These are phyloP conservation scores for Amborella trichopoda DNA, from an alignment of 164 flowering plant species.

Conservation along the genomic window DNA sequence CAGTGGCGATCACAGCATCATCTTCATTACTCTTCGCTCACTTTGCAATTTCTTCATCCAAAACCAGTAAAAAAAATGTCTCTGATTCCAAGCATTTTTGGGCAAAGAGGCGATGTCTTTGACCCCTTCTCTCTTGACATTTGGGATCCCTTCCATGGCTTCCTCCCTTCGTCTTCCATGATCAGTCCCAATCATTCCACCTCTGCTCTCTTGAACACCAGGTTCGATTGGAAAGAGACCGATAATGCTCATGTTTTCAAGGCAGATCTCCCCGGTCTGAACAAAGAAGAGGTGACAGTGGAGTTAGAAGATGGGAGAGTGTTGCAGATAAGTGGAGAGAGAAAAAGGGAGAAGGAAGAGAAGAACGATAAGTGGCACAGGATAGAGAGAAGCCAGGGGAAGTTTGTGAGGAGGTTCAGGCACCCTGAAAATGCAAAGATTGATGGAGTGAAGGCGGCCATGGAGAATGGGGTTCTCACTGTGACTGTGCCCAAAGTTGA, in stretches of 20 bases:
- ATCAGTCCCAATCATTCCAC: not conserved
- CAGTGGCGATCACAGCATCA: too few relatives aligned
- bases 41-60: too few relatives aligned
- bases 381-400: constrained; percentile 23
- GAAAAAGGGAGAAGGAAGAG: constrained; percentile 20
- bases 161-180: too few relatives aligned
- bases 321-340: constrained; percentile 26
- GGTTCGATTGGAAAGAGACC: constrained; percentile 32
- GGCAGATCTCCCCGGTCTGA: constrained; percentile 29
- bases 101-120: constrained; percentile 4
- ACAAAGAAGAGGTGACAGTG: constrained; percentile 30
- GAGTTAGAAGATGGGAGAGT: constrained; percentile 30
- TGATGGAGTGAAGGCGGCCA: constrained; percentile 20
- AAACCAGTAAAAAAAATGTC: too few relatives aligned
- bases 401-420: constrained; percentile 22
- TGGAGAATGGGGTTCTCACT: constrained; percentile 27
- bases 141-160: constrained; percentile 9
- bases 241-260: constrained; percentile 28
- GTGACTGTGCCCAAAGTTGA: constrained; percentile 28
- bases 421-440: constrained; percentile 28
- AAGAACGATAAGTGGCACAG: constrained; percentile 25
- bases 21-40: too few relatives aligned
- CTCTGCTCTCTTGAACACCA: constrained; percentile 9
- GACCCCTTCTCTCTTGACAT: constrained; percentile 11
- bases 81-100: constrained; percentile 4